A percentile compares a stretch with the other conserved stretches of the same genome.
Evolutionary conservation across 2,329 filamentous ascomycete genomes (phyloP).

Genomic region (Blumeria hordei): DNA sequence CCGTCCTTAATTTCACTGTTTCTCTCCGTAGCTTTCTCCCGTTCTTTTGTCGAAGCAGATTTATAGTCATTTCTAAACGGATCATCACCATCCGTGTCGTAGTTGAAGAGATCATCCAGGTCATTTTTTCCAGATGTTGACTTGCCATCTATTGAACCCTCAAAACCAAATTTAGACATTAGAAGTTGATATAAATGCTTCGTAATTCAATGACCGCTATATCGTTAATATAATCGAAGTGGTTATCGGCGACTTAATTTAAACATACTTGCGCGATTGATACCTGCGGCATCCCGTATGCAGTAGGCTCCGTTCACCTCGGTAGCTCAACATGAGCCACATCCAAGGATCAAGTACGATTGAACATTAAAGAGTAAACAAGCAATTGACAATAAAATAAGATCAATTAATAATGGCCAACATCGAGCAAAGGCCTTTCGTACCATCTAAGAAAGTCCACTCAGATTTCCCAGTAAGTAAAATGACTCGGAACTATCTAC

Average conservation of each 20-base stretch:
- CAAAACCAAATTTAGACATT: too few relatives aligned
- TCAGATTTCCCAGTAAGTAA: constrained; percentile 66
- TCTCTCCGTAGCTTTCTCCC: constrained; percentile 17
- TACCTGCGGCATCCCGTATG: too few relatives aligned
- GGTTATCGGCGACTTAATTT: too few relatives aligned
- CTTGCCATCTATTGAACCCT: not conserved
- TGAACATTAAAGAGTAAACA: too few relatives aligned
- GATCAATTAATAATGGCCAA: constrained; percentile 14
- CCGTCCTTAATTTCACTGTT: constrained; percentile 24
- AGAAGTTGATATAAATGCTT: too few relatives aligned
- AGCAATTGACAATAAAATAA: too few relatives aligned
- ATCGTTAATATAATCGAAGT: too few relatives aligned
- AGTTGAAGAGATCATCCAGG: constrained; percentile 46
- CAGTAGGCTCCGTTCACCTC: too few relatives aligned
- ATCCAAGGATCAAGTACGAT: too few relatives aligned
- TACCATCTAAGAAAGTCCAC: constrained; percentile 55
- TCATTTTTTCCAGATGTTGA: constrained; percentile 20
- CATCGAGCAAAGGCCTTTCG: constrained; percentile 22
- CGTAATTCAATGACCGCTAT: too few relatives aligned
- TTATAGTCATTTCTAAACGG: constrained; percentile 11
- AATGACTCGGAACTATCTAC: not conserved
- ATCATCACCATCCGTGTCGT: constrained; percentile 30
- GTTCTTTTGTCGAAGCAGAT: constrained; percentile 6
- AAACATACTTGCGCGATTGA: too few relatives aligned
- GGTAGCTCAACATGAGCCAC: too few relatives aligned